Evolutionary conservation across 2,329 filamentous ascomycete genomes (phyloP).

Genomic region (Botrytis cinerea): DNA sequence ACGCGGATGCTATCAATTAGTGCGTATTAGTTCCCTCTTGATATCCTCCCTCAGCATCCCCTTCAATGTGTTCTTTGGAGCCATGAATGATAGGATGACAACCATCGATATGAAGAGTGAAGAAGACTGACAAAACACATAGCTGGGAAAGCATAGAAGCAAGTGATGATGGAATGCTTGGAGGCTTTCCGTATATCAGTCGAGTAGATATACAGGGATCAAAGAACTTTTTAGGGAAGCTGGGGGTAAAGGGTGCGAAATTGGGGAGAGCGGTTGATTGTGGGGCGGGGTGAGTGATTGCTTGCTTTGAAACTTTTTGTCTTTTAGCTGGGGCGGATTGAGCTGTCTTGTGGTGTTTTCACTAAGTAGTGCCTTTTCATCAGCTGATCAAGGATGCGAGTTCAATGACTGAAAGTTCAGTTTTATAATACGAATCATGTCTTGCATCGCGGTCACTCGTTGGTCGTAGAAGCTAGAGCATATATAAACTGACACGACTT

Average conservation of each 20-base stretch:
- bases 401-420: neutral
- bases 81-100: neutral
- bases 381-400: neutral
- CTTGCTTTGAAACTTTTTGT: neutral
- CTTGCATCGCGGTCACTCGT: neutral
- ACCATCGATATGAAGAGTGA: neutral
- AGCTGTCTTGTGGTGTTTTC: neutral
- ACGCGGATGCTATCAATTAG: conserved; percentile 21
- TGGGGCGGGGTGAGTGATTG: conserved; percentile 43
- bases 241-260: conserved; percentile 49
- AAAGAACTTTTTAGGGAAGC: conserved; percentile 67
- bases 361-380: neutral
- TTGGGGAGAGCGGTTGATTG: conserved; percentile 45
- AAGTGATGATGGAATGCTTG: conserved; percentile 75
- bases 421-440: neutral
- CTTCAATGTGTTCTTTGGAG: neutral
- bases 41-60: neutral
- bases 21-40: neutral
- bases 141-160: conserved; percentile 52
- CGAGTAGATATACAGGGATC: conserved; percentile 72
- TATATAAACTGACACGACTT: conserved; percentile 8
- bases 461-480: neutral
- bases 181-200: conserved; percentile 68
- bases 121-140: neutral
- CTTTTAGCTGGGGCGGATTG: neutral